Evolutionary conservation across 129 eudicot genomes (phyloP).

Genomic region (Ambrosia artemisiifolia): DNA sequence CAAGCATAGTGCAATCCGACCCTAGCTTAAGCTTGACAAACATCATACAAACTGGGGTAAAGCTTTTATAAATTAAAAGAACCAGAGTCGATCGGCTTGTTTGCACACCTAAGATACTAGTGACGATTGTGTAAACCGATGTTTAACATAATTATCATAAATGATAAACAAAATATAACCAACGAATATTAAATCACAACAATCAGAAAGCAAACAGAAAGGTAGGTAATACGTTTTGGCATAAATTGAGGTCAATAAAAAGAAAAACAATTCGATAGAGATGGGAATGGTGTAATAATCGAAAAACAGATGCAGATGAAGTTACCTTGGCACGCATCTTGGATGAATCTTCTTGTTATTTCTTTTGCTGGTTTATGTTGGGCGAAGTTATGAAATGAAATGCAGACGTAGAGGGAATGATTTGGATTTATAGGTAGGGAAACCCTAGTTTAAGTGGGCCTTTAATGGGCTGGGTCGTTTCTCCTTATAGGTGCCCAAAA

Average conservation of each 20-base stretch:
- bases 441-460: conserved; percentile 26
- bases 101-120: too few relatives aligned
- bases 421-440: conserved; percentile 21
- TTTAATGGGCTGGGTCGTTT: not conserved
- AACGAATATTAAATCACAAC: not conserved
- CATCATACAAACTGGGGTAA: too few relatives aligned
- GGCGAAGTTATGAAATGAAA: not conserved
- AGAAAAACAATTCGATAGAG: not conserved
- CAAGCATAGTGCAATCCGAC: too few relatives aligned
- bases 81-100: too few relatives aligned
- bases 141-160: not conserved
- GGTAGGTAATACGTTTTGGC: not conserved
- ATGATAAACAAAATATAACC: not conserved
- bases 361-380: not conserved
- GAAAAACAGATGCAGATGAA: not conserved
- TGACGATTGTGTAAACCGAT: not conserved
- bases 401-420: not conserved
- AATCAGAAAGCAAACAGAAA: not conserved
- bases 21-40: too few relatives aligned
- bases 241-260: not conserved
- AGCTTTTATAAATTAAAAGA: too few relatives aligned
- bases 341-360: not conserved
- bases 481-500: too few relatives aligned
- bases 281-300: not conserved
- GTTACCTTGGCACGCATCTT: conserved; percentile 50